phyloP scores from a whole-genome alignment of 106 monocot species.

The Dendrobium huoshanense region DNA sequence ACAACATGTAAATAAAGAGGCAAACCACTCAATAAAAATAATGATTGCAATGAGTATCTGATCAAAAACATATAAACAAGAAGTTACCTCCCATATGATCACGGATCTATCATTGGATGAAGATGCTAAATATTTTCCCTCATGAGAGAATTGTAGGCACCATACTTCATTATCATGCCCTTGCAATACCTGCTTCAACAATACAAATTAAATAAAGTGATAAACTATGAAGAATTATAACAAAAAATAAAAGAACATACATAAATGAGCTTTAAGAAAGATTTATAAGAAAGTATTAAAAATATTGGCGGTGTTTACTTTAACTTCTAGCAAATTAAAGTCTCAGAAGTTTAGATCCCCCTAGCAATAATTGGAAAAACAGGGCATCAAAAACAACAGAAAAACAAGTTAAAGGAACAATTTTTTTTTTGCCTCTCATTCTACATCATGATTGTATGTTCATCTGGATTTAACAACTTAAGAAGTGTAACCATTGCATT shows the following conservation, averaged over 20 bases:
- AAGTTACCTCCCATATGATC: constrained; percentile 93
- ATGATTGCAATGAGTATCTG: neutral
- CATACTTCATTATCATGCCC: constrained; percentile 85
- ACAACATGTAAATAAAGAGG: neutral
- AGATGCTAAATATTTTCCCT: constrained; percentile 93
- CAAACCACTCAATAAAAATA: neutral
- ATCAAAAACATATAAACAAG: neutral
- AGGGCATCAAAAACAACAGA: neutral
- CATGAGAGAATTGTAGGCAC: constrained; percentile 82
- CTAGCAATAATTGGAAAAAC: neutral
- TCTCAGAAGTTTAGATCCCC: neutral
- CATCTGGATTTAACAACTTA: neutral
- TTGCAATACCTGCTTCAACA: constrained; percentile 54
- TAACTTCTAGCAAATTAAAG: neutral
- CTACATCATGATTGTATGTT: neutral
- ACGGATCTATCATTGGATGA: constrained; percentile 74
- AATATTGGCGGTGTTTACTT: neutral
- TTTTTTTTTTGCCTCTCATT: neutral
- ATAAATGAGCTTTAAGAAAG: neutral
- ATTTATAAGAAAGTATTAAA: neutral
- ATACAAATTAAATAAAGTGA: neutral
- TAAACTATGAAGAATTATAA: neutral
- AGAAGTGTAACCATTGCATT: neutral
- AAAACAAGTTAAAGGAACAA: neutral
- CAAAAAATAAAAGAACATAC: neutral